phyloP scores from a whole-genome alignment of 352 stramenopile species.

The Phytopythium oedochilum region DNA sequence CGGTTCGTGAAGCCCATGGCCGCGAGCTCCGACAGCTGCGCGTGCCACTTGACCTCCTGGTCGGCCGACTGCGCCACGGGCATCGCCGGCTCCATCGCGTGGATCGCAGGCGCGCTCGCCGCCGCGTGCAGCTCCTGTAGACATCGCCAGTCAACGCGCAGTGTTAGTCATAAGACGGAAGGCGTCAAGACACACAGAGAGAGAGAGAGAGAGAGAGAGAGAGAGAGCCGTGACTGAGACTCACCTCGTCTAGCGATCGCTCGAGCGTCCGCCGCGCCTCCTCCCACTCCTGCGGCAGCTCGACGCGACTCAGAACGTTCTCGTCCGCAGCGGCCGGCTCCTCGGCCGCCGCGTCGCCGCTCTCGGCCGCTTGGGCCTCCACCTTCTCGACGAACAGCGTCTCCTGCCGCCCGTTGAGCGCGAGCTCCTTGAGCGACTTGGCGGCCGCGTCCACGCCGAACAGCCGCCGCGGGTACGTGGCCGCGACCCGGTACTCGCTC shows the following conservation, averaged over 20 bases:
- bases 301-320: constrained; percentile 8
- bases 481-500: constrained; percentile 38
- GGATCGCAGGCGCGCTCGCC: constrained; percentile 36
- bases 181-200: not conserved
- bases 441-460: constrained; percentile 32
- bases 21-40: constrained; percentile 57
- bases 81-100: constrained; percentile 67
- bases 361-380: constrained; percentile 4
- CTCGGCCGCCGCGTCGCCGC: not conserved
- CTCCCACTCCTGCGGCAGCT: constrained; percentile 35
- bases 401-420: constrained; percentile 54
- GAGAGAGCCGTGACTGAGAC: not conserved
- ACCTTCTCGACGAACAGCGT: constrained; percentile 59
- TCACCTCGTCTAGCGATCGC: constrained; percentile 45
- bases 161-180: not conserved
- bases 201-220: not conserved
- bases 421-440: constrained; percentile 46
- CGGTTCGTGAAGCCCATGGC: constrained; percentile 71
- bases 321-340: constrained; percentile 1
- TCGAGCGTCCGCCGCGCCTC: constrained; percentile 39
- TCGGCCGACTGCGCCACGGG: constrained; percentile 39
- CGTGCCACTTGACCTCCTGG: constrained; percentile 55
- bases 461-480: constrained; percentile 57
- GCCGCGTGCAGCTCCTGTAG: constrained; percentile 29
- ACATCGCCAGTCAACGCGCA: constrained; percentile 5